These are phyloP conservation scores for Solidago caesia DNA, from an alignment of 129 eudicot genomes.

Conservation along the genomic window DNA sequence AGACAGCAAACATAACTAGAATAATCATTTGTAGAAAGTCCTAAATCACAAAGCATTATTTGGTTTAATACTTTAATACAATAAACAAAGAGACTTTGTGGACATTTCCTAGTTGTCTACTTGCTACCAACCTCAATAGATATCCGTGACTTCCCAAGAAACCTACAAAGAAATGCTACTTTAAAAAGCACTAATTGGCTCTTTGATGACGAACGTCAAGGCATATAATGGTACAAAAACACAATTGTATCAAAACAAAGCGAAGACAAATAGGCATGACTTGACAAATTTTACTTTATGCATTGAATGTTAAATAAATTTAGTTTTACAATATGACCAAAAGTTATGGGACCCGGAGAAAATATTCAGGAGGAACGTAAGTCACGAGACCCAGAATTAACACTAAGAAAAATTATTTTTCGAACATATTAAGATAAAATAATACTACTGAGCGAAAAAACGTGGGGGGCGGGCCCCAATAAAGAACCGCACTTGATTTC, in stretches of 20 bases:
- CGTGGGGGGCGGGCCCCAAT: no score
- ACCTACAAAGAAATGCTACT: conserved; percentile 13
- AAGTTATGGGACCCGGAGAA: no score
- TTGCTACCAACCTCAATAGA: conserved; percentile 21
- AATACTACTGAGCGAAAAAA: no score
- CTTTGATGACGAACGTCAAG: conserved; percentile 9
- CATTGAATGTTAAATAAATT: neutral
- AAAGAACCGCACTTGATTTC: no score
- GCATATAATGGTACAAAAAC: neutral
- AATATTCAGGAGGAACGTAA: no score
- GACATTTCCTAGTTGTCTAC: conserved; percentile 9
- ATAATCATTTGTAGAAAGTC: neutral
- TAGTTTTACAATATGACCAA: conserved; percentile 7
- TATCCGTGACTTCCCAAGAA: conserved; percentile 15
- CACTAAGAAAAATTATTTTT: no score
- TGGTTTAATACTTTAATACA: neutral
- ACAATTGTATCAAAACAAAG: neutral
- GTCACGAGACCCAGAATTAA: no score
- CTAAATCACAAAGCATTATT: neutral
- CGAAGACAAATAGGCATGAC: neutral
- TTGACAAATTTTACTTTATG: conserved; percentile 15
- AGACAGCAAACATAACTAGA: neutral
- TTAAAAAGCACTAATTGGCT: neutral
- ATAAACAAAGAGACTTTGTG: neutral
- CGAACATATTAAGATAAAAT: no score